A percentile compares a stretch with the other conserved stretches of the same genome.
These are phyloP conservation scores for Boletus sp. DNA, from an alignment of 768 basidiomycete species.

Conservation along the genomic window DNA sequence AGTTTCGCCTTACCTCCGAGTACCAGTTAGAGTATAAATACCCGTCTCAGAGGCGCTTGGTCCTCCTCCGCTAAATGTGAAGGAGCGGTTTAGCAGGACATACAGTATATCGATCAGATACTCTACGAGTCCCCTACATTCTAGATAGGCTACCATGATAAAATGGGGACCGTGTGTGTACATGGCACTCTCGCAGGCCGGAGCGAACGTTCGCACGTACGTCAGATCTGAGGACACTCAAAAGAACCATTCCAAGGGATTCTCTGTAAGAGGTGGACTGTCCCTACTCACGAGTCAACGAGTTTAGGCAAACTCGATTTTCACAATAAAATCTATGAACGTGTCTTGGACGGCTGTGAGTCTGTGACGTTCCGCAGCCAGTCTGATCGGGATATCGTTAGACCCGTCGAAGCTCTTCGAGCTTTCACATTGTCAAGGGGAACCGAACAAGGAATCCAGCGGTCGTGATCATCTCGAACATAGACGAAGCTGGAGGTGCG, in stretches of 20 bases:
- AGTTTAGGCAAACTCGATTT: neutral
- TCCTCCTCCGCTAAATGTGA: neutral
- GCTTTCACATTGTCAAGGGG: neutral
- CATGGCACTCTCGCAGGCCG: neutral
- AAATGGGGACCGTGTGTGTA: neutral
- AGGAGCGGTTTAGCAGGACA: neutral
- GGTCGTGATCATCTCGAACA: neutral
- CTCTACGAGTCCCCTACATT: neutral
- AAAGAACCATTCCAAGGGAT: neutral
- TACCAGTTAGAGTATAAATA: neutral
- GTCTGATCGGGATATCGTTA: neutral
- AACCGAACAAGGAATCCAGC: neutral
- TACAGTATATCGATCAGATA: neutral
- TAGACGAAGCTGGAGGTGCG: neutral
- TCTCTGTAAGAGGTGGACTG: neutral
- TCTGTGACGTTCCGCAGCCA: neutral
- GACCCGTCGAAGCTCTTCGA: neutral
- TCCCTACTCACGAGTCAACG: neutral
- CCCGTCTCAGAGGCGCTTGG: neutral
- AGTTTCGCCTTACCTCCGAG: neutral
- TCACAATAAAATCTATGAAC: neutral
- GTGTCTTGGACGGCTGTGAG: neutral
- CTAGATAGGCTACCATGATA: neutral
- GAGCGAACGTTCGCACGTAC: neutral
- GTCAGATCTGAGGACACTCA: too few species aligned